Percentiles rank a stretch among this genome's conserved stretches.
Evolutionary conservation across 192 early-diverging fungal species (phyloP).

Genomic region (Geosiphon pyriformis): DNA sequence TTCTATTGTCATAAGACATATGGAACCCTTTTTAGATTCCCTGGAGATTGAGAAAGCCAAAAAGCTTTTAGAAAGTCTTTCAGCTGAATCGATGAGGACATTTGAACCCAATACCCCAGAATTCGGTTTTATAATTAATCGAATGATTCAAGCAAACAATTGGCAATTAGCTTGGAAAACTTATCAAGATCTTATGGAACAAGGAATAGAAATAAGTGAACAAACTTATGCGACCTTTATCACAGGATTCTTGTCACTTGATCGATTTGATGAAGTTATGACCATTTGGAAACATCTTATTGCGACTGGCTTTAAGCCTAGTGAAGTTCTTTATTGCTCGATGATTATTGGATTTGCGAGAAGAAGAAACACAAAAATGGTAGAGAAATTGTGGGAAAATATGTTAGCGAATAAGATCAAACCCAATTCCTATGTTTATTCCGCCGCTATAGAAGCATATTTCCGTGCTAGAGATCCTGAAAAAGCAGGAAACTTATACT

Average conservation of each 20-base stretch:
- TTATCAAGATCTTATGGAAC: neutral
- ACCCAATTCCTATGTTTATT: slow-evolving; percentile 14
- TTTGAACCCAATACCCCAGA: neutral
- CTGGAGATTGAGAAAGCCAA: neutral
- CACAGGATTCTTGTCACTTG: slow-evolving; percentile 11
- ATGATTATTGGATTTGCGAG: slow-evolving; percentile 16
- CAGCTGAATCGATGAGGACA: neutral
- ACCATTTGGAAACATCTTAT: slow-evolving; percentile 5
- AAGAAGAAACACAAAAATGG: neutral
- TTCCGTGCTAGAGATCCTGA: neutral
- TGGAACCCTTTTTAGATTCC: no score
- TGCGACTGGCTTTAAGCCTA: neutral
- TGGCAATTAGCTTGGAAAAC: neutral
- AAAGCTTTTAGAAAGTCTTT: neutral
- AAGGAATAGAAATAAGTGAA: slow-evolving; percentile 1
- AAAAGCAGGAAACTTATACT: slow-evolving; percentile 6
- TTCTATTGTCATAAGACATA: neutral
- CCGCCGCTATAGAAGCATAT: slow-evolving; percentile 15
- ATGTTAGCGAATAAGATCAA: slow-evolving; percentile 11
- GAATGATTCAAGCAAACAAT: neutral
- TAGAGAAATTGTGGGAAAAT: slow-evolving; percentile 2
- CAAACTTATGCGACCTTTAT: slow-evolving; percentile 9
- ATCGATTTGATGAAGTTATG: neutral
- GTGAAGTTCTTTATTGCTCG: neutral
- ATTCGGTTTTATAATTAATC: neutral